These are phyloP conservation scores for Grosmannia clavigera DNA, from an alignment of 2,329 filamentous ascomycete species.

Conservation along the genomic window DNA sequence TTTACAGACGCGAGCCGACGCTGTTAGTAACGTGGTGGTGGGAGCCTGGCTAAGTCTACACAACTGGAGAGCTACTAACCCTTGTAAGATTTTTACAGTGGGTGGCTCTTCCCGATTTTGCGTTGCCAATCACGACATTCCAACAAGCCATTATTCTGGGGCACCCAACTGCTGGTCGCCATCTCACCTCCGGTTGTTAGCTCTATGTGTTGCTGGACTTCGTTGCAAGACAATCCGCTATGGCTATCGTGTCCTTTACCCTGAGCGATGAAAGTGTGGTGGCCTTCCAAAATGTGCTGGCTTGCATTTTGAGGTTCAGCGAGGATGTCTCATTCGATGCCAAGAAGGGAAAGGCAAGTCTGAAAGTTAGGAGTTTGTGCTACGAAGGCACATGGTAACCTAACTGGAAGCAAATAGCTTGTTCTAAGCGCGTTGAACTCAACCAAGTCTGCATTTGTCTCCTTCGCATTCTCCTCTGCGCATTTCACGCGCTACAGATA, in stretches of 20 bases:
- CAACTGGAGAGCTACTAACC: neutral
- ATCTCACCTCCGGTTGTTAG: neutral
- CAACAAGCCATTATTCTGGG: neutral
- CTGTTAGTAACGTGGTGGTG: no score
- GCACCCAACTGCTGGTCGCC: neutral
- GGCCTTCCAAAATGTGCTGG: constrained; percentile 58
- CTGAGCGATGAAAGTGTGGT: constrained; percentile 60
- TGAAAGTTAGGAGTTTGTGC: no score
- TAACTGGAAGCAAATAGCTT: constrained; percentile 35
- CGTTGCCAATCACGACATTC: neutral
- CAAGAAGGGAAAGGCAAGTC: constrained; percentile 47
- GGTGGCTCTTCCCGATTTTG: neutral
- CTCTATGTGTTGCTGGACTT: neutral
- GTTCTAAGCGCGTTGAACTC: constrained; percentile 63
- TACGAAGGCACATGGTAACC: neutral
- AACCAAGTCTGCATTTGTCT: constrained; percentile 70
- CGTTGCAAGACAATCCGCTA: constrained; percentile 15
- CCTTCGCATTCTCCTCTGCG: constrained; percentile 52
- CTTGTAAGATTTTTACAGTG: neutral
- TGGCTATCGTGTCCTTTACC: constrained; percentile 59
- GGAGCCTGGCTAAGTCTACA: neutral
- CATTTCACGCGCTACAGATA: constrained; percentile 64
- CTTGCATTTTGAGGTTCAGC: constrained; percentile 67
- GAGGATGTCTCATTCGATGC: constrained; percentile 68
- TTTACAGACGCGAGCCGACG: no score